Conservation (phyloP, 306 rosid species). For the Myrica gale region DNA sequence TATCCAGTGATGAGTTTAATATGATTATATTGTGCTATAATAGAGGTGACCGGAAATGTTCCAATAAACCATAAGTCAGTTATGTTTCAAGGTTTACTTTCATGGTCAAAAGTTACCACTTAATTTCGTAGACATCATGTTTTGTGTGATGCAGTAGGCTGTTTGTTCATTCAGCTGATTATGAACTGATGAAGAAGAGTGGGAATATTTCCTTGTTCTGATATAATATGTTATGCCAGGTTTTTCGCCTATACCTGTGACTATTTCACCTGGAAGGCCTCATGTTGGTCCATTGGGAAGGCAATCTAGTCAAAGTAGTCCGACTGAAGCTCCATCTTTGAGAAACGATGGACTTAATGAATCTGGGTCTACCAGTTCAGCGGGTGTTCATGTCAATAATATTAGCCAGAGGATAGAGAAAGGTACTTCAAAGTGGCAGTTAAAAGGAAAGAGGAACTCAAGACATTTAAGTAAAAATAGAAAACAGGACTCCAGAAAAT, state of each 20-base stretch:
- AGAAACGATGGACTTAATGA: constrained; percentile 50
- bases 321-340: constrained; percentile 42
- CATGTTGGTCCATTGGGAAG: constrained; percentile 40
- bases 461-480: constrained; percentile 62
- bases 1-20: neutral
- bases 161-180: constrained; percentile 8
- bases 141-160: neutral
- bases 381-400: constrained; percentile 36
- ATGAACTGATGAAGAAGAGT: neutral
- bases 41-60: neutral
- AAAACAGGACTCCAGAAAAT: constrained; percentile 54
- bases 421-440: constrained; percentile 89
- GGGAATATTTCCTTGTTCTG: constrained; percentile 25
- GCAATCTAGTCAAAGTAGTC: constrained; percentile 52
- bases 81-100: neutral
- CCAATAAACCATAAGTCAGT: neutral
- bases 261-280: constrained; percentile 54
- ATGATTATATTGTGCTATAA: neutral
- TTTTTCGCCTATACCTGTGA: constrained; percentile 37
- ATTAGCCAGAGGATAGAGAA: constrained; percentile 50
- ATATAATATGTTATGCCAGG: constrained; percentile 45
- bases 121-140: neutral
- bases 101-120: neutral
- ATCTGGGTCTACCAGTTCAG: constrained; percentile 56
- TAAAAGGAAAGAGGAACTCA: constrained; percentile 87